Evolutionary conservation across 108 stramenopile species (phyloP).

Genomic region (Skeletonema tropicum): DNA sequence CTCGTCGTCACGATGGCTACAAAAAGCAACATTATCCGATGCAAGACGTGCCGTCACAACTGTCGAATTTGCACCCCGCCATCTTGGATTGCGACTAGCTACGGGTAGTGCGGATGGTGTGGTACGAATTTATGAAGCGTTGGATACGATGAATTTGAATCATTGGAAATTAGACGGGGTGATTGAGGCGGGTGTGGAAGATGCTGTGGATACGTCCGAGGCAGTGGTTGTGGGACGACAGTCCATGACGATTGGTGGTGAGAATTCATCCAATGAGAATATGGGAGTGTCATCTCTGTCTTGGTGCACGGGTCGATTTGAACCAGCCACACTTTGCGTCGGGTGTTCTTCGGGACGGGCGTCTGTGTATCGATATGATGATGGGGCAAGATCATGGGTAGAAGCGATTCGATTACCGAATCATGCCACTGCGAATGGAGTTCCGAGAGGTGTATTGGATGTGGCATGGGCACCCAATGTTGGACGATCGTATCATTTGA

Average conservation of each 20-base stretch:
- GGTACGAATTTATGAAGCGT: constrained; percentile 91
- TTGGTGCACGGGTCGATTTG: constrained; percentile 92
- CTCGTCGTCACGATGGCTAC: constrained; percentile 65
- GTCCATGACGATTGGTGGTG: too few relatives aligned
- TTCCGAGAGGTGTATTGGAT: constrained; percentile 75
- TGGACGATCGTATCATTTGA: constrained; percentile 88
- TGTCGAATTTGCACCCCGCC: constrained; percentile 92
- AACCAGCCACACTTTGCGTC: constrained; percentile 87
- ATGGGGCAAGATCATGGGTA: constrained; percentile 70
- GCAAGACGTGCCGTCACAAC: constrained; percentile 83
- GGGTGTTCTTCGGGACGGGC: constrained; percentile 62
- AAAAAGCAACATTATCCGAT: constrained; percentile 78
- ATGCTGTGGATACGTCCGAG: too few relatives aligned
- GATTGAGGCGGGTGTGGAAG: constrained; percentile 56
- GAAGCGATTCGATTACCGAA: constrained; percentile 56
- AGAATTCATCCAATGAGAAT: constrained; percentile 19
- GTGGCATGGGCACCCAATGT: constrained; percentile 96
- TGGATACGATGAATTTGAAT: constrained; percentile 88
- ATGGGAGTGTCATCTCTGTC: constrained; percentile 81
- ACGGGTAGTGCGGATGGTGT: constrained; percentile 89
- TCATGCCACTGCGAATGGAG: constrained; percentile 34
- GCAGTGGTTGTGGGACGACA: too few relatives aligned
- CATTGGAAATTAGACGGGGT: constrained; percentile 86
- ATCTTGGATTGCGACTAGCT: constrained; percentile 89
- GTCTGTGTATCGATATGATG: constrained; percentile 71